Percentiles rank a stretch among this genome's conserved stretches.
Evolutionary conservation across 768 basidiomycete species (phyloP).

Genomic region (Tulasnella sp.): DNA sequence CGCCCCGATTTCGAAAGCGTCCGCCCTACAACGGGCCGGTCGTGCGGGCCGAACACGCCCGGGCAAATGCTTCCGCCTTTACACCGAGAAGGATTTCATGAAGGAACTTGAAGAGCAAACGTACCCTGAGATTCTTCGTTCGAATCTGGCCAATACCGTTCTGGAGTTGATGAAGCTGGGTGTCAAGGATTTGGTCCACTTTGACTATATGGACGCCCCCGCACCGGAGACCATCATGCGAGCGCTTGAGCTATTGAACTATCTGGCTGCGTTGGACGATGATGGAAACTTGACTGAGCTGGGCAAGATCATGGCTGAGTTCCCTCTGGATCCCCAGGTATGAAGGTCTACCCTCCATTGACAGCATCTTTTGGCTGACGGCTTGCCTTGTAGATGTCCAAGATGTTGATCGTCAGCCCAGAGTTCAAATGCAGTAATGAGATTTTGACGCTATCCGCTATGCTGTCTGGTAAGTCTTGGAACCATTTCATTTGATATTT

Average conservation of each 20-base stretch:
- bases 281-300: slow-evolving; percentile 86
- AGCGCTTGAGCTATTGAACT: slow-evolving; percentile 90
- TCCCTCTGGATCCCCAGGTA: slow-evolving; percentile 97
- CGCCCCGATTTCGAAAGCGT: slow-evolving; percentile 93
- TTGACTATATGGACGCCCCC: slow-evolving; percentile 90
- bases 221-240: slow-evolving; percentile 97
- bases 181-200: slow-evolving; percentile 83
- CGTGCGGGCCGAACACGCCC: slow-evolving; percentile 94
- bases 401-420: slow-evolving; percentile 89
- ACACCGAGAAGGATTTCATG: slow-evolving; percentile 97
- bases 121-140: slow-evolving; percentile 90
- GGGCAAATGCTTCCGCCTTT: slow-evolving; percentile 94
- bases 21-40: slow-evolving; percentile 92
- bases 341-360: background rate
- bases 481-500: background rate
- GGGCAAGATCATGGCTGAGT: slow-evolving; percentile 93
- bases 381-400: slow-evolving; percentile 58
- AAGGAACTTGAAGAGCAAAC: slow-evolving; percentile 95
- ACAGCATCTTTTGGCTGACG: background rate
- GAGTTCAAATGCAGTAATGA: slow-evolving; percentile 97
- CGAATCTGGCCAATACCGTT: slow-evolving; percentile 90
- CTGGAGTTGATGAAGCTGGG: slow-evolving; percentile 93
- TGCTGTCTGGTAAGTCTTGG: slow-evolving; percentile 76
- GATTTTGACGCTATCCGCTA: slow-evolving; percentile 89
- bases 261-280: slow-evolving; percentile 86